Evolutionary conservation across 164 flowering plant species (phyloP).

Genomic region (Kingdonia uniflora): DNA sequence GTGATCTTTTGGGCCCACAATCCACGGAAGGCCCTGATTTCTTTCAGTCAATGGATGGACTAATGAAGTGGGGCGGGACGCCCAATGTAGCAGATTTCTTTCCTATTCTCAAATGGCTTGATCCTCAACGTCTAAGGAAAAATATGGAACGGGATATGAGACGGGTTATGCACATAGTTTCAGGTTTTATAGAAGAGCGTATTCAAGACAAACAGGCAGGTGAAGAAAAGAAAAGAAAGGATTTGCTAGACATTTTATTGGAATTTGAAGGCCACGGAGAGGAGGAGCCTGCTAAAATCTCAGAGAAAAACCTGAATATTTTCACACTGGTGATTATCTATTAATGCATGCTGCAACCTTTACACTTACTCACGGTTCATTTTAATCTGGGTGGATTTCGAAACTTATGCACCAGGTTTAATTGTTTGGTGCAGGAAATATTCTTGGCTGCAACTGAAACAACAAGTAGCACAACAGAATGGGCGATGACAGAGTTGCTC

Average conservation of each 20-base stretch:
- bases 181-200: neutral
- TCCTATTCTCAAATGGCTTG: slow-evolving; percentile 2
- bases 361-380: no score
- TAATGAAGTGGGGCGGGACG: neutral
- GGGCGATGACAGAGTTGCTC: slow-evolving; percentile 22
- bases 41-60: slow-evolving; percentile 3
- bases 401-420: no score
- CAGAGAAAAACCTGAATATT: neutral
- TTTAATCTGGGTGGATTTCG: no score
- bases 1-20: slow-evolving; percentile 2
- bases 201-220: neutral
- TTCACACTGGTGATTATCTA: slow-evolving; percentile 1
- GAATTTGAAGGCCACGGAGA: slow-evolving; percentile 2
- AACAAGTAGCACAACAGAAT: slow-evolving; percentile 18
- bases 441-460: slow-evolving; percentile 41
- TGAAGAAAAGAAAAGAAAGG: neutral
- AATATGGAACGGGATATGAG: neutral
- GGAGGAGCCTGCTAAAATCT: slow-evolving; percentile 2
- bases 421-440: slow-evolving; percentile 19
- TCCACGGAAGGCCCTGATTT: neutral
- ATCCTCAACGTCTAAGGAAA: slow-evolving; percentile 3
- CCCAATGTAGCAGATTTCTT: slow-evolving; percentile 5
- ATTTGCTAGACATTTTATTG: neutral
- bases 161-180: neutral
- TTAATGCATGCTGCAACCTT: neutral